Base-by-base conservation (phyloP, 1,284 basidiomycete species). In the Farysia itapuensis region DNA sequence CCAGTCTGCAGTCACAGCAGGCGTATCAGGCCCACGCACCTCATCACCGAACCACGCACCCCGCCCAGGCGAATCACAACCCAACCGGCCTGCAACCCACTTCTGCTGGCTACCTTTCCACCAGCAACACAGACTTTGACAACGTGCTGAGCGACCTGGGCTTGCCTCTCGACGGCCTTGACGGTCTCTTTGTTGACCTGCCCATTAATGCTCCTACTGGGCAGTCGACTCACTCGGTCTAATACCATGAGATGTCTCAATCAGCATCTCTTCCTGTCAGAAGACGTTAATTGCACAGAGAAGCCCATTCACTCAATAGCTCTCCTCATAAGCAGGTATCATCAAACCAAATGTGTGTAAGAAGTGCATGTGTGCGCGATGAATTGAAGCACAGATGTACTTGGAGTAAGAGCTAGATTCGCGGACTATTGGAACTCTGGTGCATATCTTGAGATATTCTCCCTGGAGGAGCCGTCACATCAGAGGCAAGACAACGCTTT, bases 401-500 rank as follows among this genome's bases (percentile, higher is more conserved):
- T 23, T 36, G 22, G 18, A 22, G n/a, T n/a, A n/a, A n/a, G n/a
- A n/a, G n/a, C n/a, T n/a, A n/a, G 35, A 61, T 56, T 61, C 58
- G 58, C 58, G 58, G 58, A 61, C 52, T 61, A 61, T 63, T 63
- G 59, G 59, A n/a, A 41, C 59, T 63, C 59, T 63, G 59, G 49
- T 63, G 59, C 59, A 63, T 63, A 63, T 56, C 59, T 39, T 39
- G 29, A 26, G 53, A 56, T 52, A 57, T 57, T 63, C 59, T 57
- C 59, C 53, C 41, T 50, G 36, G 20, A 38, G 48, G 59, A 63
- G 59, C 59, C 59, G 59, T 39, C 52, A 63, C 59, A 63, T 52
- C 59, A 63, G 59, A 63, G 59, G 59, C 59, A 63, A 63, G 59
- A 63, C 59, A 63, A 63, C 59, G 59, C 59, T 61, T 33, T 39